These are phyloP conservation scores for Penicillium ochrochloron DNA, from an alignment of 495 filamentous ascomycete genomes.

Conservation along the genomic window DNA sequence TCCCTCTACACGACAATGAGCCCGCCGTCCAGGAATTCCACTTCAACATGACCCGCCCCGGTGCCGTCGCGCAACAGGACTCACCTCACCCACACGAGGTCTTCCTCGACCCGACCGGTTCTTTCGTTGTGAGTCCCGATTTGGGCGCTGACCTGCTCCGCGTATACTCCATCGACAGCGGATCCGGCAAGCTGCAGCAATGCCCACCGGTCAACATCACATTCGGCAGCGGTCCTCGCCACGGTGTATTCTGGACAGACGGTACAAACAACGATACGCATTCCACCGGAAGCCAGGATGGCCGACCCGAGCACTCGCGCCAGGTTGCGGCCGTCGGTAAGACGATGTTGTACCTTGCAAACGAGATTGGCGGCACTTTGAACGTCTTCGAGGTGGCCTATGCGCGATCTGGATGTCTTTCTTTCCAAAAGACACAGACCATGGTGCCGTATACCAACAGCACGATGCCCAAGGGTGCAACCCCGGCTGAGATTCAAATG, in stretches of 20 bases:
- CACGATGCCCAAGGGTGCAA: conserved; percentile 38
- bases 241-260: conserved; percentile 61
- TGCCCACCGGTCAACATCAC: conserved; percentile 38
- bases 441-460: conserved; percentile 36
- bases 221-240: conserved; percentile 67
- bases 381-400: conserved; percentile 64
- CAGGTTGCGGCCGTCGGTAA: conserved; percentile 31
- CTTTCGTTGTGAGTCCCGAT: conserved; percentile 70
- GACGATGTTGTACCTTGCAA: conserved; percentile 62
- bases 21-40: conserved; percentile 50
- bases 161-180: conserved; percentile 59
- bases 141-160: conserved; percentile 73
- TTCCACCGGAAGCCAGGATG: not conserved
- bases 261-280: conserved; percentile 13
- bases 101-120: conserved; percentile 69
- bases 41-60: conserved; percentile 55
- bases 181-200: conserved; percentile 33
- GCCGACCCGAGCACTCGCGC: conserved; percentile 18
- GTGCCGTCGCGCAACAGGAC: conserved; percentile 62
- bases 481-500: conserved; percentile 43
- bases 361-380: conserved; percentile 65
- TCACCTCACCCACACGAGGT: conserved; percentile 72
- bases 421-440: conserved; percentile 44
- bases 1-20: conserved; percentile 32
- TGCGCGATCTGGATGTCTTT: conserved; percentile 40